Conservation (phyloP, 2,329 filamentous ascomycete species). For the Cladophialophora bantiana region DNA sequence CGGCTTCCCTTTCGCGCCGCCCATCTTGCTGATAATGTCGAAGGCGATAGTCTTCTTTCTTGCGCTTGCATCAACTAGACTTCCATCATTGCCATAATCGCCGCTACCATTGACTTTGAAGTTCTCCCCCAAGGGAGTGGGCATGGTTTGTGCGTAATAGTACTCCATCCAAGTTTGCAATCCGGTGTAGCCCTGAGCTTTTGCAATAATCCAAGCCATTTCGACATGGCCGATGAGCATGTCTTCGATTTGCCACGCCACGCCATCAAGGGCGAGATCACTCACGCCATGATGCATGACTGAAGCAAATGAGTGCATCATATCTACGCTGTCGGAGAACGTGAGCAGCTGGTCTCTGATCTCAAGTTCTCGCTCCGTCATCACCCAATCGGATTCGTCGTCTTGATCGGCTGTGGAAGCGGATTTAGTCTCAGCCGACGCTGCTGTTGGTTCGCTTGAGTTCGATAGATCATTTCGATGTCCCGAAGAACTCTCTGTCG, state of each 20-base stretch:
- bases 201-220: conserved; percentile 32
- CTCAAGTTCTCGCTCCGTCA: conserved; percentile 21
- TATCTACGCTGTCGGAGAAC: conserved; percentile 25
- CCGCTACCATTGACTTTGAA: conserved; percentile 16
- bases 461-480: background rate
- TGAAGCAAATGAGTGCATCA: conserved; percentile 13
- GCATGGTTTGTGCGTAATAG: conserved; percentile 17
- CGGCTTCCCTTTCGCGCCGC: conserved; percentile 1
- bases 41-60: background rate
- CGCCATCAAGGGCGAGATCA: conserved; percentile 21
- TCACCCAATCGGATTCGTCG: background rate
- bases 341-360: conserved; percentile 25
- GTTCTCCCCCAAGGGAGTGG: background rate
- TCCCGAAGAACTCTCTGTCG: background rate
- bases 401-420: background rate
- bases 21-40: conserved; percentile 9
- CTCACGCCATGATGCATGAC: conserved; percentile 3
- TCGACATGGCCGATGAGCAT: conserved; percentile 30
- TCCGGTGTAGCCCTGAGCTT: conserved; percentile 28
- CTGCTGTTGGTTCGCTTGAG: background rate
- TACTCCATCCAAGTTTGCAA: conserved; percentile 31
- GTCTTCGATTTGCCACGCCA: conserved; percentile 29
- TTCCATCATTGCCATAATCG: conserved; percentile 7
- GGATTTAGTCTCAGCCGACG: background rate
- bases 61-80: background rate